Evolutionary conservation across 352 stramenopile species (phyloP).

Genomic region (Globisporangium canariense): DNA sequence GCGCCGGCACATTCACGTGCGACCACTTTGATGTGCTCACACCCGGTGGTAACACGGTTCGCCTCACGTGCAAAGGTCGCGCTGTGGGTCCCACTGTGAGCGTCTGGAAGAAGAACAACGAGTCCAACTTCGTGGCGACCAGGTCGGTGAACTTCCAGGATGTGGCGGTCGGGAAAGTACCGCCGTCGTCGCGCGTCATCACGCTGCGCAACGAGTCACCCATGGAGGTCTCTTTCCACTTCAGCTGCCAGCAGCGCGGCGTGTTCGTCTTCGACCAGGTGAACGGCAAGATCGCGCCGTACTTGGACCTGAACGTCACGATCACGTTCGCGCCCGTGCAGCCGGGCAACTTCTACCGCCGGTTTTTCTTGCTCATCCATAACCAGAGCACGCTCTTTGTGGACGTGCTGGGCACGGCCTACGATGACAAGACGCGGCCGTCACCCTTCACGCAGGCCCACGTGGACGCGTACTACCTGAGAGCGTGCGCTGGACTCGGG

Average conservation of each 20-base stretch:
- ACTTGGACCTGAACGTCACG: constrained; percentile 75
- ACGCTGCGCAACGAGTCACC: constrained; percentile 82
- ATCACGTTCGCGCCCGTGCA: constrained; percentile 78
- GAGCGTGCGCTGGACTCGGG: constrained; percentile 51
- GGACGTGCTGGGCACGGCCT: constrained; percentile 88
- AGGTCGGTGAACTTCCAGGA: constrained; percentile 90
- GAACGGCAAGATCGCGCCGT: constrained; percentile 73
- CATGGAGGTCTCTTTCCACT: constrained; percentile 70
- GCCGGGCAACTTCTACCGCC: constrained; percentile 89
- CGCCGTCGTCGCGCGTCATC: constrained; percentile 57
- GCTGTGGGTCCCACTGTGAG: constrained; percentile 61
- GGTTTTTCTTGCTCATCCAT: constrained; percentile 83
- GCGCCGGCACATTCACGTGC: constrained; percentile 84
- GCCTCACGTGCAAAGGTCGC: constrained; percentile 66
- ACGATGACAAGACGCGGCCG: constrained; percentile 85
- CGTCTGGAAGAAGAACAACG: constrained; percentile 81
- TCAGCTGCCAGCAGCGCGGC: constrained; percentile 65
- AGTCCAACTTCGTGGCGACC: constrained; percentile 65
- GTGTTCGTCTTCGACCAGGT: constrained; percentile 86
- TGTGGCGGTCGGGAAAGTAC: constrained; percentile 48
- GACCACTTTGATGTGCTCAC: constrained; percentile 90
- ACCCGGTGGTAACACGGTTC: constrained; percentile 82
- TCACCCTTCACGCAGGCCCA: constrained; percentile 91
- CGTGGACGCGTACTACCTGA: constrained; percentile 79
- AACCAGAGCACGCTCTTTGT: constrained; percentile 85